These are phyloP conservation scores for Aspergillus japonicus DNA, from an alignment of 2,329 filamentous ascomycete genomes.

Conservation along the genomic window DNA sequence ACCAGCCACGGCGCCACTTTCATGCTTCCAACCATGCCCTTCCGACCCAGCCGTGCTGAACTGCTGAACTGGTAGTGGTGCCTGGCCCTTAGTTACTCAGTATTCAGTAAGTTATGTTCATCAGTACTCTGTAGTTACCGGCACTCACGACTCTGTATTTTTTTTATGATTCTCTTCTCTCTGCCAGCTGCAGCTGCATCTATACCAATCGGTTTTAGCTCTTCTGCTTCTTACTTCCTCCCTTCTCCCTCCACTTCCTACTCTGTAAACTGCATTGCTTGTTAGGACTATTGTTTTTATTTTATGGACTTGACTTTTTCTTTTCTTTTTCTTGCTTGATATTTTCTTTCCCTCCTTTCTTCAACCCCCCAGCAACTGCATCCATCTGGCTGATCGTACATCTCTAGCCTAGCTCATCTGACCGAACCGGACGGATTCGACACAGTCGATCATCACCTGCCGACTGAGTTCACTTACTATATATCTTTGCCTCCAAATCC, in stretches of 20 bases:
- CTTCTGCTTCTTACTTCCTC: background rate
- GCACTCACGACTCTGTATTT: background rate
- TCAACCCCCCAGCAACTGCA: background rate
- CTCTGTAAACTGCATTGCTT: background rate
- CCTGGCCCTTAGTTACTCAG: slow-evolving; percentile 4
- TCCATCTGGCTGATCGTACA: background rate
- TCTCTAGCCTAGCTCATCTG: background rate
- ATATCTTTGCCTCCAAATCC: background rate
- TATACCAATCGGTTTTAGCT: background rate
- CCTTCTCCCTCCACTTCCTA: background rate
- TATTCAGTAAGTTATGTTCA: background rate
- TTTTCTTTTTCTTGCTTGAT: no score
- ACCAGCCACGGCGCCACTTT: slow-evolving; percentile 13
- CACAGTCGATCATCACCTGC: background rate
- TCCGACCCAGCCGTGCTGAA: slow-evolving; percentile 18
- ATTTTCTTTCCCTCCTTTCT: background rate
- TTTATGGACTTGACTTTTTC: no score
- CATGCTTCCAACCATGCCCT: slow-evolving; percentile 13
- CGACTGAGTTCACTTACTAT: background rate
- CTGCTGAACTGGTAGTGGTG: slow-evolving; percentile 1
- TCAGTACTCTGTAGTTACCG: background rate
- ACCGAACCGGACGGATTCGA: background rate
- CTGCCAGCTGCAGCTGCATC: background rate
- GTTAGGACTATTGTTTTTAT: background rate
- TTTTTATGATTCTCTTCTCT: no score